Base-by-base conservation (phyloP, 495 filamentous ascomycete genomes). In the Trichoderma parareesei region DNA sequence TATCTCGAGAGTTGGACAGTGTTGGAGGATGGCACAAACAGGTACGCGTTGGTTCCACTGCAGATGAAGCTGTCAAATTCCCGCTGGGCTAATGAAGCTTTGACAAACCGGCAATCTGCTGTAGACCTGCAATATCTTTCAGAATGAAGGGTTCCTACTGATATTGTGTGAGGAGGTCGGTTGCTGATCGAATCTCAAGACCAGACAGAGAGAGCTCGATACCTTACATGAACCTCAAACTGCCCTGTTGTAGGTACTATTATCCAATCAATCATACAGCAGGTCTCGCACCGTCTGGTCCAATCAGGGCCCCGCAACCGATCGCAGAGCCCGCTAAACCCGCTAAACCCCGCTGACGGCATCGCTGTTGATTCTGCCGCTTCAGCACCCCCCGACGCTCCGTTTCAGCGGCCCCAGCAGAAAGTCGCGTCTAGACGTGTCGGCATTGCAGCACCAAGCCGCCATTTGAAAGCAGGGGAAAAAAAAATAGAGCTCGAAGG, bases 371-470 rank as follows among this genome's bases (percentile, higher is more conserved):
- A 48, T 48, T 14, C 27, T 27, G 27, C 27, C 27, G 48, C n/a
- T 10, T 10, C 18, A 55, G 48, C 48, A 20, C 16, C 46, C 20
- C 8, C 46, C 9, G 46, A 9, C 16, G 9, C 33, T 57, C 44
- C 44, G 33, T 57, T 57, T 57, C 33, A 57, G 53, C 8, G 53
- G 14, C 27, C 27, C 53, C 18, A 13, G 33, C 53, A 57, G 53
- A 57, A 27, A 57, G 53, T 33, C 53, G 53, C 53, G 53, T 57
- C 53, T 37, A 27, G 53, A 57, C 53, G 53, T 57, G 53, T 57
- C 53, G 53, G 53, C 16, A 57, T 57, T 57, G 35, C 53, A 57
- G 27, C 9, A 8, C 20, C 20, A 57, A 57, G 37, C 10, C 27
- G 27, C 27, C 27, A 27, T 0, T 27, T 27, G 27, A 27, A 27